Percentiles rank a stretch among this genome's conserved stretches.
These are phyloP conservation scores for Hordeum marinum DNA, from an alignment of 176 grass and related monocot species.

Conservation along the genomic window DNA sequence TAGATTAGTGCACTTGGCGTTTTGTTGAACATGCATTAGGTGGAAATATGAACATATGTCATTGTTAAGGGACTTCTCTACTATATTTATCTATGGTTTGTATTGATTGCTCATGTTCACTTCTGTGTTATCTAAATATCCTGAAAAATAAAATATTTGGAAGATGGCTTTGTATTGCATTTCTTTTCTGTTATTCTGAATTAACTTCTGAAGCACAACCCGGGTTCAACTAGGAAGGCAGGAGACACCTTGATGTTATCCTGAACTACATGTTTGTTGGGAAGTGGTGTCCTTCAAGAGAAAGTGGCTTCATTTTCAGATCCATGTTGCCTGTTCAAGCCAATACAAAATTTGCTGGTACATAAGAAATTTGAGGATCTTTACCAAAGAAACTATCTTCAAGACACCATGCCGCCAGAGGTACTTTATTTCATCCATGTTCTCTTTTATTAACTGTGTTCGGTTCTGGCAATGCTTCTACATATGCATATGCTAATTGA, in stretches of 20 bases:
- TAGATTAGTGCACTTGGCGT: background rate
- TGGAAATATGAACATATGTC: background rate
- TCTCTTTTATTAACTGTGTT: too few relatives aligned
- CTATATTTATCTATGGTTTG: background rate
- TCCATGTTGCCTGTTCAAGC: background rate
- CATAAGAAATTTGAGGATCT: background rate
- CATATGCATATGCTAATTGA: too few relatives aligned
- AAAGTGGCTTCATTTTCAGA: background rate
- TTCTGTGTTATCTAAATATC: background rate
- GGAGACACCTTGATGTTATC: background rate
- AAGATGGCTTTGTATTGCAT: constrained; percentile 79
- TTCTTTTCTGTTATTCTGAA: constrained; percentile 48
- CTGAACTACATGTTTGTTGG: background rate
- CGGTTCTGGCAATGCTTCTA: too few relatives aligned
- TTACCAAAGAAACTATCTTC: too few relatives aligned
- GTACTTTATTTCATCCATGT: too few relatives aligned
- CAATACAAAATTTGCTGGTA: background rate
- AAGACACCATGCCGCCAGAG: too few relatives aligned
- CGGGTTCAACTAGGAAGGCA: too few relatives aligned
- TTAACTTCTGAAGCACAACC: constrained; percentile 27
- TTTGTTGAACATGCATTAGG: too few relatives aligned
- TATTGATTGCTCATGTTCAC: constrained; percentile 3
- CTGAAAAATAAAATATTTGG: constrained; percentile 41
- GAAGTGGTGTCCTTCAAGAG: background rate
- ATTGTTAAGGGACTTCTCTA: background rate